A percentile compares a stretch with the other conserved stretches of the same genome.
Conservation (phyloP, 1,284 basidiomycete genomes). For the Leccinum laetum region DNA sequence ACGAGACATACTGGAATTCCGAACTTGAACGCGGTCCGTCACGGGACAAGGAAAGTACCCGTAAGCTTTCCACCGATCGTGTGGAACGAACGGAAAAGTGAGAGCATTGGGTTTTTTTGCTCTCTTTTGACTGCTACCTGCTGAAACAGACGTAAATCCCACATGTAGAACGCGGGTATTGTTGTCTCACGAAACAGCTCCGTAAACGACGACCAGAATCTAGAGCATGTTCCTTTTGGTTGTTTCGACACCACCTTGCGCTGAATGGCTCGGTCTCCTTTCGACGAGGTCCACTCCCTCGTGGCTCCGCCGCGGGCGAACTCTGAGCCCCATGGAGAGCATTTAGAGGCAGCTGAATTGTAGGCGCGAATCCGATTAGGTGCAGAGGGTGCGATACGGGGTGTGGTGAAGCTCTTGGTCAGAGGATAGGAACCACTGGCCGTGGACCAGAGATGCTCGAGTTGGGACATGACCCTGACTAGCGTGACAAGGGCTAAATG, state of each 20-base stretch:
- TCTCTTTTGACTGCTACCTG: neutral
- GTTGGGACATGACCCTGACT: neutral
- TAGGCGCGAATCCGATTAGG: neutral
- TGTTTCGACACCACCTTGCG: neutral
- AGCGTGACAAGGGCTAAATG: neutral
- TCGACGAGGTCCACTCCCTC: neutral
- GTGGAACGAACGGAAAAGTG: neutral
- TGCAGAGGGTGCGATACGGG: neutral
- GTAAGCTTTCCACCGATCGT: conserved; percentile 1
- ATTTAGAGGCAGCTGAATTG: neutral
- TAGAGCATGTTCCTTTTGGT: neutral
- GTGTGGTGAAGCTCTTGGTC: neutral
- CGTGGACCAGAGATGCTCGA: neutral
- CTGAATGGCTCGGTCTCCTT: neutral
- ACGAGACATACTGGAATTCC: conserved; percentile 39
- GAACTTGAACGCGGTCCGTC: conserved; percentile 23
- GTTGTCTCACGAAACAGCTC: conserved; percentile 3
- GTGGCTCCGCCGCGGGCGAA: neutral
- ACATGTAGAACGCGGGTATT: neutral
- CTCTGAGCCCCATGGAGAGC: neutral
- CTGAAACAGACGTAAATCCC: neutral
- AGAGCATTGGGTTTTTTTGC: neutral
- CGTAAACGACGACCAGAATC: conserved; percentile 1
- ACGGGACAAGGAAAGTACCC: neutral
- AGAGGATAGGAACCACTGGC: neutral